Evolutionary conservation across 345 rosid species (phyloP).

Genomic region (Balakata baccata): DNA sequence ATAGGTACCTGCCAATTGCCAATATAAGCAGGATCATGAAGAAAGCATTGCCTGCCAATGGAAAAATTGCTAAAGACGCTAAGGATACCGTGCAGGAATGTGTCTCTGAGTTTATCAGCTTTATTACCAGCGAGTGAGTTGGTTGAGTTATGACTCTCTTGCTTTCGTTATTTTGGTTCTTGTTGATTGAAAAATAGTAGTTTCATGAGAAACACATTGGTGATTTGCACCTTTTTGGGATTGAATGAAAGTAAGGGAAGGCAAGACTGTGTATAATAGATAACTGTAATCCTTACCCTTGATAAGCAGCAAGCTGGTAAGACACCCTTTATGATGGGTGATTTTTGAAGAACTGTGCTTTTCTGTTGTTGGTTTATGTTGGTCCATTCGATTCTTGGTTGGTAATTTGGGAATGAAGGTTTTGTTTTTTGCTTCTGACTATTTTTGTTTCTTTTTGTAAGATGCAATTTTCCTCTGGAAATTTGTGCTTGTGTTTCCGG

Average conservation of each 20-base stretch:
- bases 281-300: too few relatives aligned
- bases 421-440: background rate
- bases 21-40: slow-evolving; percentile 73
- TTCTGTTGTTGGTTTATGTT: background rate
- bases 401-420: background rate
- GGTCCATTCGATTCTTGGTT: background rate
- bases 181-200: background rate
- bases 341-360: background rate
- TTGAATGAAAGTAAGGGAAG: background rate
- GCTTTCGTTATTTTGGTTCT: background rate
- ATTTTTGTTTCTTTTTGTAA: background rate
- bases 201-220: too few relatives aligned
- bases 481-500: background rate
- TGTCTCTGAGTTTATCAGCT: slow-evolving; percentile 69
- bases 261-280: too few relatives aligned
- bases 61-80: slow-evolving; percentile 63
- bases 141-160: background rate
- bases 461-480: background rate
- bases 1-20: slow-evolving; percentile 59
- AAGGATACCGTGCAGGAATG: slow-evolving; percentile 70
- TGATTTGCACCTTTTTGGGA: background rate
- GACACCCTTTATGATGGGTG: too few relatives aligned
- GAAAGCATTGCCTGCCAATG: slow-evolving; percentile 62
- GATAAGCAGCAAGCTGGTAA: too few relatives aligned
- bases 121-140: slow-evolving; percentile 61